Evolutionary conservation across 768 basidiomycete species (phyloP).

Genomic region (Suillus sp.): DNA sequence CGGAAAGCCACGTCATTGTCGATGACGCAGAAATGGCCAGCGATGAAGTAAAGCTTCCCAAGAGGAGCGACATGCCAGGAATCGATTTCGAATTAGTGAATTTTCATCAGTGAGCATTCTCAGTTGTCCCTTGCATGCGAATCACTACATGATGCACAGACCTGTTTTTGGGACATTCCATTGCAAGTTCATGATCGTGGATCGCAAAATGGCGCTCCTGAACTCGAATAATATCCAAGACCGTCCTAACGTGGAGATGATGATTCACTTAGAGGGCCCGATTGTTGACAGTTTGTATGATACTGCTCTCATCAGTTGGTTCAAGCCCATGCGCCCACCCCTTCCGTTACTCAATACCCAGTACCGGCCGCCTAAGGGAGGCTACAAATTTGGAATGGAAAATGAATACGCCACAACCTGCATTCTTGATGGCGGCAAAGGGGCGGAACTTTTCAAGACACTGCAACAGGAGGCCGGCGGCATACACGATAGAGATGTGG

Average conservation of each 20-base stretch:
- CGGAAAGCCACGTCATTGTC: slow-evolving; percentile 48
- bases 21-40: slow-evolving; percentile 45
- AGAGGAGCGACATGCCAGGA: slow-evolving; percentile 56
- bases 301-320: slow-evolving; percentile 65
- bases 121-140: slow-evolving; percentile 10
- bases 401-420: slow-evolving; percentile 32
- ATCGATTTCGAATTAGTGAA: slow-evolving; percentile 63
- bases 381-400: slow-evolving; percentile 42
- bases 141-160: slow-evolving; percentile 29
- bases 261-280: slow-evolving; percentile 70
- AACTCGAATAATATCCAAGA: slow-evolving; percentile 74
- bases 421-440: slow-evolving; percentile 30
- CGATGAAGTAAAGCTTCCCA: slow-evolving; percentile 52
- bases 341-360: slow-evolving; percentile 42
- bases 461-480: slow-evolving; percentile 18
- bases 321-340: slow-evolving; percentile 46
- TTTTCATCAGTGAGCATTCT: slow-evolving; percentile 41
- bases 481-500: slow-evolving; percentile 11
- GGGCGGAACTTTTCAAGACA: slow-evolving; percentile 28
- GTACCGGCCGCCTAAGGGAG: slow-evolving; percentile 32
- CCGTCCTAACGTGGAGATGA: slow-evolving; percentile 56
- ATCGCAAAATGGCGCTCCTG: slow-evolving; percentile 64
- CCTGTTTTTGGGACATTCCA: slow-evolving; percentile 70
- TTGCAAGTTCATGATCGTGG: slow-evolving; percentile 69
- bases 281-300: slow-evolving; percentile 73